Evolutionary conservation across 2,329 filamentous ascomycete genomes (phyloP).

Genomic region (Fusarium sp.): DNA sequence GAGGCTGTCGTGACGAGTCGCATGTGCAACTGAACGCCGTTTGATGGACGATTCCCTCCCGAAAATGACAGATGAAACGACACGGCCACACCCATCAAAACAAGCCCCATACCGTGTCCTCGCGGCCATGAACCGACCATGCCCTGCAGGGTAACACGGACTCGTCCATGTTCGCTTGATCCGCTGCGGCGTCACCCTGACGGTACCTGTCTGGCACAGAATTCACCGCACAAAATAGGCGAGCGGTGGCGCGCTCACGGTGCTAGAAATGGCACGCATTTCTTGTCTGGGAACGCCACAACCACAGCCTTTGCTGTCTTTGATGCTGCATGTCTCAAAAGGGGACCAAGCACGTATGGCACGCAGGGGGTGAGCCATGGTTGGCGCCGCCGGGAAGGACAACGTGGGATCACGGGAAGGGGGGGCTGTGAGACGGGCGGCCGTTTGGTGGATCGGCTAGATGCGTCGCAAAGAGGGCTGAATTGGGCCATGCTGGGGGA

Average conservation of each 20-base stretch:
- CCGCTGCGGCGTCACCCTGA: constrained; percentile 26
- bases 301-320: background rate
- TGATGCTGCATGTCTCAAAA: constrained; percentile 22
- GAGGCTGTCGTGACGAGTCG: constrained; percentile 11
- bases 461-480: constrained; percentile 44
- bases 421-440: constrained; percentile 32
- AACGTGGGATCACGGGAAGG: constrained; percentile 37
- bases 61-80: constrained; percentile 7
- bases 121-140: constrained; percentile 6
- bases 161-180: constrained; percentile 31
- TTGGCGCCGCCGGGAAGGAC: constrained; percentile 22
- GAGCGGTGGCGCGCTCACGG: constrained; percentile 1
- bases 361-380: constrained; percentile 13
- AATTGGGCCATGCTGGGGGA: constrained; percentile 35
- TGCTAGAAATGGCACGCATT: constrained; percentile 13
- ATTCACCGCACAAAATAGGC: constrained; percentile 11
- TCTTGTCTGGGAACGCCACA: constrained; percentile 11
- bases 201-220: constrained; percentile 25
- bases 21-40: constrained; percentile 10
- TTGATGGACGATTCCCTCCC: constrained; percentile 6
- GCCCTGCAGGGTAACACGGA: constrained; percentile 21
- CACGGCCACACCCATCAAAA: constrained; percentile 12
- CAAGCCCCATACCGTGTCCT: background rate
- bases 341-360: constrained; percentile 22
- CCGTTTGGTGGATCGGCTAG: constrained; percentile 35